These are phyloP conservation scores for Ensete glaucum DNA, from an alignment of 176 grass and related monocot species.

Conservation along the genomic window DNA sequence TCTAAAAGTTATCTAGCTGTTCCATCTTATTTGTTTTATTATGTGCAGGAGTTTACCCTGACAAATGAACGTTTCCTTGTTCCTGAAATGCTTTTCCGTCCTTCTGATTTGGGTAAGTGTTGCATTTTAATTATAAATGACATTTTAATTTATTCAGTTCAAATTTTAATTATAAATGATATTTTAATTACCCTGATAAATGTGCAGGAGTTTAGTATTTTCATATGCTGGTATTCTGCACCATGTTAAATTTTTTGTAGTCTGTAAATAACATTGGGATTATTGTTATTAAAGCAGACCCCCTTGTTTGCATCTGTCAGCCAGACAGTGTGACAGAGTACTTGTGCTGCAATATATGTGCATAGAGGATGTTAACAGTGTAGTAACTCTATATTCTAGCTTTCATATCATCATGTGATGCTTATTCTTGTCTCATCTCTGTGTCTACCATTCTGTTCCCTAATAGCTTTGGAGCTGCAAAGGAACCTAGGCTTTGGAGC, in stretches of 20 bases:
- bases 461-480: too few relatives aligned
- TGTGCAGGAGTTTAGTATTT: background rate
- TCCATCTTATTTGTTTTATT: constrained; percentile 29
- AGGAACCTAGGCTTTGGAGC: too few relatives aligned
- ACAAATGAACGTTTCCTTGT: constrained; percentile 95
- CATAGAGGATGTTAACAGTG: background rate
- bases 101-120: constrained; percentile 61
- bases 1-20: background rate
- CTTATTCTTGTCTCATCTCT: too few relatives aligned
- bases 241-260: too few relatives aligned
- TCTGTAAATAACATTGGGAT: background rate
- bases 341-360: too few relatives aligned
- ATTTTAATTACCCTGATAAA: too few relatives aligned
- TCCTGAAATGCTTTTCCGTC: constrained; percentile 88
- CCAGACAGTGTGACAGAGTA: too few relatives aligned
- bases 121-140: background rate
- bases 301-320: background rate
- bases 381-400: background rate
- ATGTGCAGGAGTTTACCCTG: constrained; percentile 68
- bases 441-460: too few relatives aligned
- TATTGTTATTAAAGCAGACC: background rate
- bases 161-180: too few relatives aligned
- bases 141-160: background rate
- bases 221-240: background rate
- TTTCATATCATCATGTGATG: background rate